Conservation (phyloP, 2,329 filamentous ascomycete species). For the Phyllosticta citriasiana region DNA sequence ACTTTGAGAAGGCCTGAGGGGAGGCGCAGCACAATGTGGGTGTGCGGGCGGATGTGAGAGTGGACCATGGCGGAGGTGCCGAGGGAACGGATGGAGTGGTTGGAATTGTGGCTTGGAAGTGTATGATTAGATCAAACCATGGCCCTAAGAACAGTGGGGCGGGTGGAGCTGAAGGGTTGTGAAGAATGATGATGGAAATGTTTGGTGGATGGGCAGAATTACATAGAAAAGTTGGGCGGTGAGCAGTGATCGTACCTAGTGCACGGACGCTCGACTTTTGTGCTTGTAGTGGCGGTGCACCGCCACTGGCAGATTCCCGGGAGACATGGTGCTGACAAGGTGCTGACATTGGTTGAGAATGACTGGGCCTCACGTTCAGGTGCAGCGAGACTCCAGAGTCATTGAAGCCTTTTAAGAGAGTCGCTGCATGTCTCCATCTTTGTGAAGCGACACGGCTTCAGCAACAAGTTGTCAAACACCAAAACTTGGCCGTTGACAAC, state of each 20-base stretch:
- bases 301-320: background rate
- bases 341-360: background rate
- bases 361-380: too few species aligned
- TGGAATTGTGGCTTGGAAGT: slow-evolving; percentile 16
- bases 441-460: background rate
- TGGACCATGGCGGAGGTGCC: slow-evolving; percentile 23
- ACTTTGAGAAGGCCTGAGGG: slow-evolving; percentile 50
- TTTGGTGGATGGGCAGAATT: background rate
- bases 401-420: background rate
- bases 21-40: slow-evolving; percentile 45
- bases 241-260: background rate
- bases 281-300: background rate
- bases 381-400: too few species aligned
- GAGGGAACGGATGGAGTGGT: background rate
- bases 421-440: background rate
- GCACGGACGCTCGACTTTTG: background rate
- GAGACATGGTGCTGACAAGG: background rate
- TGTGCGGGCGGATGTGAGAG: slow-evolving; percentile 39
- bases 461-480: background rate
- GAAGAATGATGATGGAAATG: background rate
- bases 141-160: background rate
- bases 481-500: background rate
- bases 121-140: background rate
- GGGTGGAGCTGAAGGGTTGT: background rate
- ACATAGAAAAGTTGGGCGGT: background rate